These are phyloP conservation scores for Zoysia japonica DNA, from an alignment of 176 grass and related monocot species.

Conservation along the genomic window DNA sequence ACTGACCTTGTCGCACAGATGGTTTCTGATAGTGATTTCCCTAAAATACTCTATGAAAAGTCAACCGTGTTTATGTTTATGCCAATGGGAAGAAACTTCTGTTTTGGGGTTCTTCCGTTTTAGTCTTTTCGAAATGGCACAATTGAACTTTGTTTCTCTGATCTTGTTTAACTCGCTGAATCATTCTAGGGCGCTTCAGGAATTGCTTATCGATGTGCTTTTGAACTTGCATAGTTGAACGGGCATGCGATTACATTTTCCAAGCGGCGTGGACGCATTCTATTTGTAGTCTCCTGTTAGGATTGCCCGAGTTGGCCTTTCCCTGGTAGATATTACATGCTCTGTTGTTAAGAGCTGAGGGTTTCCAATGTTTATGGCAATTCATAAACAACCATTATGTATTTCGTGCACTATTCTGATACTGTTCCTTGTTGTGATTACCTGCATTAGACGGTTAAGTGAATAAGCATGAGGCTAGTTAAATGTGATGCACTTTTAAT, in stretches of 20 bases:
- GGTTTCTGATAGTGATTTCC: neutral
- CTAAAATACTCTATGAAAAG: neutral
- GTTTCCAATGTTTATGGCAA: conserved; percentile 17
- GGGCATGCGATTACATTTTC: neutral
- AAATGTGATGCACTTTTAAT: neutral
- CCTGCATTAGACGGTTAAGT: neutral
- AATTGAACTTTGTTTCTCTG: neutral
- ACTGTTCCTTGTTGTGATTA: neutral
- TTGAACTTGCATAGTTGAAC: conserved; percentile 5
- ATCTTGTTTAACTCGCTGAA: conserved; percentile 6
- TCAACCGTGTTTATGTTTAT: neutral
- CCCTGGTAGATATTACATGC: conserved; percentile 8
- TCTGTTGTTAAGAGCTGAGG: neutral
- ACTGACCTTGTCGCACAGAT: neutral
- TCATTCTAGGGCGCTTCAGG: neutral
- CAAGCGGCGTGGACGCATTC: neutral
- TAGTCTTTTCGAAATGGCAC: neutral
- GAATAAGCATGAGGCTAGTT: neutral
- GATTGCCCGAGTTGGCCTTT: conserved; percentile 9
- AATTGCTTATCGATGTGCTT: neutral
- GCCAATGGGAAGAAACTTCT: neutral
- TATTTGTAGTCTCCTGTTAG: conserved; percentile 19
- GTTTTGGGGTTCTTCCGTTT: neutral
- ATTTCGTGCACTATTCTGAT: neutral
- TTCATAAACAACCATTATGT: neutral